Evolutionary conservation across 2,329 filamentous ascomycete genomes (phyloP).

Genomic region (Diaporthe capsici): DNA sequence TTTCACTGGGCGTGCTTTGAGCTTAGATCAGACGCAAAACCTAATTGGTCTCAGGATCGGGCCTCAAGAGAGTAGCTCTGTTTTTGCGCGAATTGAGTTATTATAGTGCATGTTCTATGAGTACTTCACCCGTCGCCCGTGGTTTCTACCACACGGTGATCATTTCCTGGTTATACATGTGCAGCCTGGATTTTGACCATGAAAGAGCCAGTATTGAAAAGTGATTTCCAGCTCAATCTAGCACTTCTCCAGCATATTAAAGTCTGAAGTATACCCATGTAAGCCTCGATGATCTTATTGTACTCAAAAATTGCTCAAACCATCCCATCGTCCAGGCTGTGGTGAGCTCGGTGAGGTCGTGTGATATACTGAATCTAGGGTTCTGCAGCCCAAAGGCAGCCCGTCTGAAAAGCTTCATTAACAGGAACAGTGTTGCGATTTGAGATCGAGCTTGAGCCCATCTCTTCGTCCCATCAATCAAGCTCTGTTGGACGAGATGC

Average conservation of each 20-base stretch:
- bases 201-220: background rate
- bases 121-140: background rate
- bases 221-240: background rate
- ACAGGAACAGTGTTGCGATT: constrained; percentile 4
- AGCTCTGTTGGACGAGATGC: constrained; percentile 23
- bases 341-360: background rate
- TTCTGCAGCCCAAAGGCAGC: background rate
- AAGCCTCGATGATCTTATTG: background rate
- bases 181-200: too few relatives aligned
- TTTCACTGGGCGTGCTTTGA: constrained; percentile 12
- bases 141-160: background rate
- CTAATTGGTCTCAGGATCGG: background rate
- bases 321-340: background rate
- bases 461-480: background rate
- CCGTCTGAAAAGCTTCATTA: background rate
- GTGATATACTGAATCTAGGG: background rate
- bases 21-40: constrained; percentile 6
- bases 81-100: background rate
- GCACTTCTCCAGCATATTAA: rapidly evolving
- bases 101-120: background rate
- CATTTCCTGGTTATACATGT: too few relatives aligned
- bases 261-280: rapidly evolving
- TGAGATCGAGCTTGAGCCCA: background rate
- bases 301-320: background rate
- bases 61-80: background rate